Conservation (phyloP, 768 basidiomycete genomes). For the Boletus edulis region DNA sequence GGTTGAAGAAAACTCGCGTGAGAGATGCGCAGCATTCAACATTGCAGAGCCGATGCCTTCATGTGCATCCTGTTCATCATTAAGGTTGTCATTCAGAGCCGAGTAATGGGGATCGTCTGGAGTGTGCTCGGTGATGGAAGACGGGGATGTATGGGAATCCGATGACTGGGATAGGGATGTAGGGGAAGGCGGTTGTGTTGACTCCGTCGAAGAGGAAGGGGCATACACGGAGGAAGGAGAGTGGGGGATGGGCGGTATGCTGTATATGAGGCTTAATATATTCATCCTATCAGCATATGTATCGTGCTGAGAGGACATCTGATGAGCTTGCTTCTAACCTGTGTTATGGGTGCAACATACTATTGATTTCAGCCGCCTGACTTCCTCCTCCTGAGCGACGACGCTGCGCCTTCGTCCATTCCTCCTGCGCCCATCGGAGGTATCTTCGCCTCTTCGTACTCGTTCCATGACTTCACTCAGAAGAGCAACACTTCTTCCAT, state of each 20-base stretch:
- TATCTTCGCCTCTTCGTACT: slow-evolving; percentile 82
- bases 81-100: slow-evolving; percentile 17
- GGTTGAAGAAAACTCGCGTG: slow-evolving; percentile 27
- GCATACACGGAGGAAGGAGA: slow-evolving; percentile 54
- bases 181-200: slow-evolving; percentile 37
- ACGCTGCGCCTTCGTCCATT: slow-evolving; percentile 70
- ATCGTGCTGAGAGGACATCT: slow-evolving; percentile 62
- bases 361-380: slow-evolving; percentile 80
- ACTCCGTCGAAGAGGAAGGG: slow-evolving; percentile 37
- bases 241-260: slow-evolving; percentile 74
- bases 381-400: slow-evolving; percentile 91
- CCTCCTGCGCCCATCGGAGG: slow-evolving; percentile 60
- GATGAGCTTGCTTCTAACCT: slow-evolving; percentile 13
- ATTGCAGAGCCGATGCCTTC: slow-evolving; percentile 49
- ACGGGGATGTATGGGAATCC: slow-evolving; percentile 50
- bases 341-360: slow-evolving; percentile 48
- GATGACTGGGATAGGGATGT: slow-evolving; percentile 38
- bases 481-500: slow-evolving; percentile 81
- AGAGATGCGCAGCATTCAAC: slow-evolving; percentile 32
- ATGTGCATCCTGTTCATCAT: slow-evolving; percentile 37
- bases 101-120: slow-evolving; percentile 35
- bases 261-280: slow-evolving; percentile 86
- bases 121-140: slow-evolving; percentile 38
- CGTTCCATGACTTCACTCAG: slow-evolving; percentile 92
- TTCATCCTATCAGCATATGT: slow-evolving; percentile 95